A percentile compares a stretch with the other conserved stretches of the same genome.
Conservation (phyloP, 2,329 filamentous ascomycete species). For the Aspergillus quadricinctus region DNA sequence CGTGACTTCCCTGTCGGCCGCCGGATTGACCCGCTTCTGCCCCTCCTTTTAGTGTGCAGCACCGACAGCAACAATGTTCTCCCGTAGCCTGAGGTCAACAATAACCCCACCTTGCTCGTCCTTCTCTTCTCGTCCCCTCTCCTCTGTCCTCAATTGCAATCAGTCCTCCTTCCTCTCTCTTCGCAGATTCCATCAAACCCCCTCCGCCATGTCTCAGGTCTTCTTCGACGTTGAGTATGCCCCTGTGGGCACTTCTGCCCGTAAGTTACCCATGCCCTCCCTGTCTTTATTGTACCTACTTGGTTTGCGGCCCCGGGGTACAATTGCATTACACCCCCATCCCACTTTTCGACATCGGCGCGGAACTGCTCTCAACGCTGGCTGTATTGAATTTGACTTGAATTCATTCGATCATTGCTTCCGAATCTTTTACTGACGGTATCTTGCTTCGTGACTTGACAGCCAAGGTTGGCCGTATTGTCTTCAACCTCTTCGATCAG, state of each 20-base stretch:
- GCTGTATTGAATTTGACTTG: neutral
- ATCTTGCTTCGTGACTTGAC: conserved; percentile 18
- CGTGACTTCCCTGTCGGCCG: conserved; percentile 10
- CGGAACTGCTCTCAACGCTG: neutral
- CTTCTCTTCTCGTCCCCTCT: conserved; percentile 34
- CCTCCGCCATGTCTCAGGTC: conserved; percentile 70
- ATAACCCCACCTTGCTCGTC: conserved; percentile 43
- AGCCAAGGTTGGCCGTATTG: conserved; percentile 76
- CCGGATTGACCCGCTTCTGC: conserved; percentile 27
- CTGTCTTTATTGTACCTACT: conserved; percentile 10
- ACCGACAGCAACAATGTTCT: conserved; percentile 35
- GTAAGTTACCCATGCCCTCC: conserved; percentile 22
- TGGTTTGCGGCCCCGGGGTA: conserved; percentile 9
- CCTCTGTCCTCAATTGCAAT: conserved; percentile 30
- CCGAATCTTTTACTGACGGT: conserved; percentile 19
- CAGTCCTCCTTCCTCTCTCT: conserved; percentile 29
- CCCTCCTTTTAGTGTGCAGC: conserved; percentile 21
- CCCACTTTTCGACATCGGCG: neutral
- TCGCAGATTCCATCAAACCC: conserved; percentile 59
- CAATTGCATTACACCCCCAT: conserved; percentile 8
- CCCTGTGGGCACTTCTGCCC: conserved; percentile 28
- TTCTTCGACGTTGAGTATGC: conserved; percentile 70
- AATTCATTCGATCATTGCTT: conserved; percentile 3
- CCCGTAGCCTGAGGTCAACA: conserved; percentile 36
- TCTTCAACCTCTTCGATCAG: conserved; percentile 82